A percentile compares a stretch with the other conserved stretches of the same genome.
These are phyloP conservation scores for Tricholomella constricta DNA, from an alignment of 768 basidiomycete species.

Conservation along the genomic window DNA sequence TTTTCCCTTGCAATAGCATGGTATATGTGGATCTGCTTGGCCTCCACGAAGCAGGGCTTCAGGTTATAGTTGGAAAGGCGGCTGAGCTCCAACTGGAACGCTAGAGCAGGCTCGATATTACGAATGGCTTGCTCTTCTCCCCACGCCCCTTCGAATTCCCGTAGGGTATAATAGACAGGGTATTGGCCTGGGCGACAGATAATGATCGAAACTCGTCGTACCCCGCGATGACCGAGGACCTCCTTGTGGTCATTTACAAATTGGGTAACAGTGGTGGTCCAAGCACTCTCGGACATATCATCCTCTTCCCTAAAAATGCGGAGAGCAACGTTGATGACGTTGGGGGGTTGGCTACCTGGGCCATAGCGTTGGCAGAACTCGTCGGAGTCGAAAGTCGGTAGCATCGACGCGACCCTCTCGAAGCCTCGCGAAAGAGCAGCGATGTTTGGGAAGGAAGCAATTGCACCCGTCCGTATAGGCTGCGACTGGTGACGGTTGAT, in stretches of 20 bases:
- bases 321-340: slow-evolving; percentile 92
- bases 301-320: slow-evolving; percentile 84
- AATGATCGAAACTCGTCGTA: slow-evolving; percentile 89
- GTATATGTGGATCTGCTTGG: slow-evolving; percentile 98
- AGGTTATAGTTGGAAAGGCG: slow-evolving; percentile 97
- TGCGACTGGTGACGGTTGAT: slow-evolving; percentile 86
- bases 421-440: slow-evolving; percentile 72
- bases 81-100: slow-evolving; percentile 96
- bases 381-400: slow-evolving; percentile 71
- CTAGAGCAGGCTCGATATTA: slow-evolving; percentile 97
- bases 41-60: slow-evolving; percentile 94
- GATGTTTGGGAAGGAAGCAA: slow-evolving; percentile 86
- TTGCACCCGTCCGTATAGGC: slow-evolving; percentile 87
- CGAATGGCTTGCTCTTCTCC: slow-evolving; percentile 94
- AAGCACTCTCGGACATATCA: slow-evolving; percentile 74
- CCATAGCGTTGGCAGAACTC: slow-evolving; percentile 82
- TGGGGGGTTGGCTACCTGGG: slow-evolving; percentile 71
- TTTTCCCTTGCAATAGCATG: slow-evolving; percentile 95
- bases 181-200: slow-evolving; percentile 92
- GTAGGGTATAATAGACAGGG: slow-evolving; percentile 92
- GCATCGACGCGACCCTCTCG: slow-evolving; percentile 64
- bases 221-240: slow-evolving; percentile 71
- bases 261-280: slow-evolving; percentile 69
- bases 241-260: slow-evolving; percentile 71
- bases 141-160: slow-evolving; percentile 75